Evolutionary conservation across 768 basidiomycete species (phyloP).

Genomic region (Agaricus sinodeliciosus): DNA sequence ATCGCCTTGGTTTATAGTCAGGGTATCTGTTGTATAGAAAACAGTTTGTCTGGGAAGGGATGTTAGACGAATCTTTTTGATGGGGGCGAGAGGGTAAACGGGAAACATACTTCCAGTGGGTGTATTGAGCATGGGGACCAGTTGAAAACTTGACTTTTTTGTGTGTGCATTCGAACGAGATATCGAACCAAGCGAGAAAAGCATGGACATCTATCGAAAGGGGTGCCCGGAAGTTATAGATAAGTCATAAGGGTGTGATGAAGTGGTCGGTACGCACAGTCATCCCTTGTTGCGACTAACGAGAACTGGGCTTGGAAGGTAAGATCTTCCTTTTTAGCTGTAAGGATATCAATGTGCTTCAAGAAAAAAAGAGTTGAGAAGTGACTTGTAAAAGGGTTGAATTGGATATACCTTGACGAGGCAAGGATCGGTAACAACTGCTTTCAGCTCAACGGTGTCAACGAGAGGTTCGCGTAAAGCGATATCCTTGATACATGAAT

Average conservation of each 20-base stretch:
- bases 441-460: constrained; percentile 96
- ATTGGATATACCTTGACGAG: constrained; percentile 63
- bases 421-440: constrained; percentile 91
- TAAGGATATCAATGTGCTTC: constrained; percentile 84
- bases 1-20: constrained; percentile 67
- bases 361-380: neutral
- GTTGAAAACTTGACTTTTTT: constrained; percentile 95
- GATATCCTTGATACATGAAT: constrained; percentile 98
- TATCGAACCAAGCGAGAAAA: constrained; percentile 99
- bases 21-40: constrained; percentile 86
- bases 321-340: constrained; percentile 93
- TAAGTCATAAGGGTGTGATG: neutral
- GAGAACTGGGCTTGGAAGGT: constrained; percentile 77
- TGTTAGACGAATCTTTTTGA: neutral
- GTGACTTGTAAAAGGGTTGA: neutral
- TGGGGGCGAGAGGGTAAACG: neutral
- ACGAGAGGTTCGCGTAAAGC: constrained; percentile 94
- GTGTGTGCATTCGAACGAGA: constrained; percentile 92
- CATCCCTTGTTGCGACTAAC: constrained; percentile 78
- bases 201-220: constrained; percentile 76
- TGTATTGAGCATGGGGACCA: constrained; percentile 95
- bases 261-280: constrained; percentile 55
- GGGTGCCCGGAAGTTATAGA: neutral
- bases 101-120: constrained; percentile 85
- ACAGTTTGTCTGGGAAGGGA: constrained; percentile 75